Conservation (phyloP, 2,329 filamentous ascomycete species). For the Tolypocladium ovalisporum region DNA sequence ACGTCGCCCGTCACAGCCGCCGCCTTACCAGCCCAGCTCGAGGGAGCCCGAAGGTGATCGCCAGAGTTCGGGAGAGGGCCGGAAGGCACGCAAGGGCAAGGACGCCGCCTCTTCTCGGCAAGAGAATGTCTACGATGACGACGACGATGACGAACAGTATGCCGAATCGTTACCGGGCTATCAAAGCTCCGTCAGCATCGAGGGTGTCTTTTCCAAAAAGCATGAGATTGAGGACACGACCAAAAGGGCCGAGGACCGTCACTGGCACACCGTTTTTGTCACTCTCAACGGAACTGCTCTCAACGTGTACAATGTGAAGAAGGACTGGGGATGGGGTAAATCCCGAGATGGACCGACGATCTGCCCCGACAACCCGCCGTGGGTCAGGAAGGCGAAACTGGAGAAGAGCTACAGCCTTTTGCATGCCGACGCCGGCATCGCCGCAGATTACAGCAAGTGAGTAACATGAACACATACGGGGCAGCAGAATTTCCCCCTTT, state of each 20-base stretch:
- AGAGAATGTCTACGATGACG: conserved; percentile 12
- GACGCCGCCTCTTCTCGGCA: conserved; percentile 4
- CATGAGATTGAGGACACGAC: conserved; percentile 56
- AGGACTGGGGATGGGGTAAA: conserved; percentile 39
- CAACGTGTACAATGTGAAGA: conserved; percentile 53
- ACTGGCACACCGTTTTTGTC: conserved; percentile 54
- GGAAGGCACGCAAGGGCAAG: conserved; percentile 6
- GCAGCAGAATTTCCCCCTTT: not conserved
- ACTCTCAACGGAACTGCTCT: conserved; percentile 59
- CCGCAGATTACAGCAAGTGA: conserved; percentile 60
- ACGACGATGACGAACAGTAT: conserved; percentile 29
- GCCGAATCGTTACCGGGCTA: conserved; percentile 37
- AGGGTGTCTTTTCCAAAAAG: conserved; percentile 50
- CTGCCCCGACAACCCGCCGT: conserved; percentile 39
- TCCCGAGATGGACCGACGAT: conserved; percentile 36
- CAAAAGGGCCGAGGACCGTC: conserved; percentile 48
- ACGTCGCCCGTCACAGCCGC: conserved; percentile 34
- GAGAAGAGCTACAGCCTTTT: conserved; percentile 61
- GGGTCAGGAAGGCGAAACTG: conserved; percentile 41
- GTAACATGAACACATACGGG: conserved; percentile 14
- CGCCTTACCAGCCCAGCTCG: conserved; percentile 27
- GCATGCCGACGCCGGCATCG: conserved; percentile 65
- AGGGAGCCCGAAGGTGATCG: not conserved
- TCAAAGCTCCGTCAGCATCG: conserved; percentile 42
- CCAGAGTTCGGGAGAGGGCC: conserved; percentile 1